Conservation (phyloP, 2,329 filamentous ascomycete species). For the Dothistroma septosporum region DNA sequence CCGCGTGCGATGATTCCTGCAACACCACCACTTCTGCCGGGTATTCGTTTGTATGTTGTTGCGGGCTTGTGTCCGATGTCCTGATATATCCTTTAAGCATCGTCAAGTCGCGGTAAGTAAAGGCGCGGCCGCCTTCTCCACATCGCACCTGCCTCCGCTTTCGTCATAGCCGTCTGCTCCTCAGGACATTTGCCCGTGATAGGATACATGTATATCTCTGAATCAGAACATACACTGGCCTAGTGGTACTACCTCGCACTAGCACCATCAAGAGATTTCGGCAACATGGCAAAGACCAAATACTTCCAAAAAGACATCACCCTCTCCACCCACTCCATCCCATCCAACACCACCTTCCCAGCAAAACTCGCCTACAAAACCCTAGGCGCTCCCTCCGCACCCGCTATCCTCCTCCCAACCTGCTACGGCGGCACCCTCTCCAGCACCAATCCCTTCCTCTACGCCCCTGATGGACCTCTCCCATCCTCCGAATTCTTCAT, state of each 20-base stretch:
- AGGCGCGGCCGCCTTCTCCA: not conserved
- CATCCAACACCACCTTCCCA: constrained; percentile 23
- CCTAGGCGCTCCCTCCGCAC: constrained; percentile 38
- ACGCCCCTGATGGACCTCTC: constrained; percentile 41
- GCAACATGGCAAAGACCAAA: constrained; percentile 10
- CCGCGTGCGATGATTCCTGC: too few relatives aligned
- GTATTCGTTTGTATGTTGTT: too few relatives aligned
- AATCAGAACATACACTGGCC: not conserved
- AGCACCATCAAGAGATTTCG: not conserved
- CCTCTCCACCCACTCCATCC: constrained; percentile 24
- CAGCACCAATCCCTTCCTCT: constrained; percentile 47
- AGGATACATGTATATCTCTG: not conserved
- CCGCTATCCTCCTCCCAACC: constrained; percentile 50
- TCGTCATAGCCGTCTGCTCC: not conserved
- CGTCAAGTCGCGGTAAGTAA: too few relatives aligned
- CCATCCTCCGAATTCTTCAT: constrained; percentile 46
- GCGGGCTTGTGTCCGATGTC: too few relatives aligned
- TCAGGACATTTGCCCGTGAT: not conserved
- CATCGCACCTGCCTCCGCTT: not conserved
- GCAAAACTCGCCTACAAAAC: constrained; percentile 41
- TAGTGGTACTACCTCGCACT: not conserved
- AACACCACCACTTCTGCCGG: too few relatives aligned
- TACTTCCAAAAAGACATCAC: constrained; percentile 27
- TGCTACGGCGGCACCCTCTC: constrained; percentile 54
- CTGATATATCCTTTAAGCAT: too few relatives aligned